These are phyloP conservation scores for Tetragonia tetragonoides DNA, from an alignment of 148 eudicot species.

Conservation along the genomic window DNA sequence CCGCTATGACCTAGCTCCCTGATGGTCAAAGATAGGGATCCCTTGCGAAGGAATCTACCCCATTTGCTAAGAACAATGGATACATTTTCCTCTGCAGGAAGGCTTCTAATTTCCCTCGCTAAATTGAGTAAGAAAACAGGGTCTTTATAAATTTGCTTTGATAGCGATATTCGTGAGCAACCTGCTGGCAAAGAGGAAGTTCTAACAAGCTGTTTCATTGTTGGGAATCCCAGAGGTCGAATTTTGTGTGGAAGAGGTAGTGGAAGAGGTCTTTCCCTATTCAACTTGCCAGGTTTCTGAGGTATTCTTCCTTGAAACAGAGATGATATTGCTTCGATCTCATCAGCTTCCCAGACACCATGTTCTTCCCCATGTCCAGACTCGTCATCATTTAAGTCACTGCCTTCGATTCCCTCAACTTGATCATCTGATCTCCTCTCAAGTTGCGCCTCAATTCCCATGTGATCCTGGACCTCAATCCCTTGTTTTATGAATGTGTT, in stretches of 20 bases:
- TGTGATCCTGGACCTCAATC: conserved; percentile 16
- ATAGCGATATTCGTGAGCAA: conserved; percentile 35
- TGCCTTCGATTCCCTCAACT: conserved; percentile 11
- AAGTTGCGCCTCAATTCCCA: conserved; percentile 12
- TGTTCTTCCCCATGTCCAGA: conserved; percentile 26
- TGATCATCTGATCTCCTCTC: conserved; percentile 22
- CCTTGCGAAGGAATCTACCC: conserved; percentile 62
- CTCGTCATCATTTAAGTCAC: conserved; percentile 22
- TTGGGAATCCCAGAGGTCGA: conserved; percentile 77
- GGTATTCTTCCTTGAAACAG: conserved; percentile 84
- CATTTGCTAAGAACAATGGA: conserved; percentile 56
- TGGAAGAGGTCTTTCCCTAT: conserved; percentile 76
- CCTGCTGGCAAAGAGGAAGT: conserved; percentile 27
- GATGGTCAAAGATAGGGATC: conserved; percentile 79
- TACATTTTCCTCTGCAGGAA: conserved; percentile 53
- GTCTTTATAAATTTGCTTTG: conserved; percentile 61
- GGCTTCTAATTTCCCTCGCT: conserved; percentile 70
- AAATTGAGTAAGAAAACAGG: conserved; percentile 63
- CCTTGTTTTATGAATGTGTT: conserved; percentile 30
- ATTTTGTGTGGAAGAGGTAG: conserved; percentile 78
- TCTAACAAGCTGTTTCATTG: conserved; percentile 40
- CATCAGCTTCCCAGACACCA: conserved; percentile 65
- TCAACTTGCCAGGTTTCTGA: conserved; percentile 77
- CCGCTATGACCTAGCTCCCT: conserved; percentile 91
- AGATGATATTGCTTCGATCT: conserved; percentile 85